phyloP scores from a whole-genome alignment of 129 eudicot genomes.

The Calendula officinalis region DNA sequence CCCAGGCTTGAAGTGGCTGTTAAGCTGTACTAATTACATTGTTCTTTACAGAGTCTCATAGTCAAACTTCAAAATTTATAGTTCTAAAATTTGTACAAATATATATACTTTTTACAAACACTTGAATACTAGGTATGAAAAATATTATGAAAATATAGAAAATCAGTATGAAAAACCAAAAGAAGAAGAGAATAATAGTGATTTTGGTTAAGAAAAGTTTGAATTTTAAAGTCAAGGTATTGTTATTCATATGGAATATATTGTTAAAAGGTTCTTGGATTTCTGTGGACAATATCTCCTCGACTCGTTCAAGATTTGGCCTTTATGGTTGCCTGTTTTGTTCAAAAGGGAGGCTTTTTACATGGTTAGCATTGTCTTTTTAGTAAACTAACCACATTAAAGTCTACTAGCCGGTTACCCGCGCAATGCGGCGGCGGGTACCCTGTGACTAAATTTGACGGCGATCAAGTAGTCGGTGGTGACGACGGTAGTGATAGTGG shows the following conservation, averaged over 20 bases:
- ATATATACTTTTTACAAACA: background rate
- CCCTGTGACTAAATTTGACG: no score
- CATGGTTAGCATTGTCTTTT: slow-evolving; percentile 55
- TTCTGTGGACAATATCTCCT: slow-evolving; percentile 68
- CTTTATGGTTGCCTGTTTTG: slow-evolving; percentile 76
- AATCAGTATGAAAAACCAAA: background rate
- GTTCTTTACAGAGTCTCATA: background rate
- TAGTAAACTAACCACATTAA: background rate
- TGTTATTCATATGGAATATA: slow-evolving; percentile 3
- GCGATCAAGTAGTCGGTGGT: no score
- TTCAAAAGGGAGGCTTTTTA: slow-evolving; percentile 96
- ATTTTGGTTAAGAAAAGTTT: background rate
- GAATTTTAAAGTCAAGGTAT: slow-evolving; percentile 22
- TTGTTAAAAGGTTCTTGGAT: slow-evolving; percentile 65
- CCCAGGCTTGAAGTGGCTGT: slow-evolving; percentile 99
- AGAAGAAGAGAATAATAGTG: background rate
- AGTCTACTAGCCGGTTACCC: no score
- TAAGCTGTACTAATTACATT: slow-evolving; percentile 25
- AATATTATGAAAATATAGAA: background rate
- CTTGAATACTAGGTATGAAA: slow-evolving; percentile 47
- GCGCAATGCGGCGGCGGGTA: no score
- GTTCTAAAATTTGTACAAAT: background rate
- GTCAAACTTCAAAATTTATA: slow-evolving; percentile 4
- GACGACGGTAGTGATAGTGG: no score
- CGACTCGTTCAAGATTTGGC: slow-evolving; percentile 93